Evolutionary conservation across 2,329 filamentous ascomycete genomes (phyloP), one percentile per base, ranked within the genome.

Genomic region (Xylaria sp.): DNA sequence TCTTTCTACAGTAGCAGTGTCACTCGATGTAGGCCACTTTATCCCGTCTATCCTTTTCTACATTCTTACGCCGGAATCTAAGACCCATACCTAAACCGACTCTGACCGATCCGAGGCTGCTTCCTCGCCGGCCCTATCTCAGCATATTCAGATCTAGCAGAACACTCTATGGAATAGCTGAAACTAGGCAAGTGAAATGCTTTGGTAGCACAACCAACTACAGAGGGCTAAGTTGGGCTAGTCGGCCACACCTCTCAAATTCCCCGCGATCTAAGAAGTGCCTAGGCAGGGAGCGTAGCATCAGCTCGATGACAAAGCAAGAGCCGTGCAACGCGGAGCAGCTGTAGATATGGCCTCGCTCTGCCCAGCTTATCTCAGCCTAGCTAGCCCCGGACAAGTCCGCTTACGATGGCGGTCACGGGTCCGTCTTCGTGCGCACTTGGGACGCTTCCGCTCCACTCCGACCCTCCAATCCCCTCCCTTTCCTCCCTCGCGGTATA

Each of bases 341-440:
- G 45, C 51, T 47, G 47, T 27, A 24, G 39, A 48, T 36, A n/a
- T 36, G 19, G 27, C 48, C 21, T 51, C 19, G 19, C 48, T 51
- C 14, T n/a, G n/a, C 19, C 24, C 9, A n/a, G 32, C 62, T 61
- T 58, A 61, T 36, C 39, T 60, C 61, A 68, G 60, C 65, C 32
- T 34, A n/a, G 48, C 32, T 34, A n/a, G 48, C 21, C n/a, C 47
- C 48, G 48, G 39, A 32, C n/a, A 30, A 56, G 55, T 42, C 48
- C 48, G 65, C 61, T 60, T 55, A 50, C 32, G 2, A 14, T 32
- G 17, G 27, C 32, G 24, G 57, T 61, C 66, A 58, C 45, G 51
- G 24, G 45, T 27, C 30, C 17, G 21, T 51, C 48, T 17, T 50
- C 21, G n/a, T 27, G 54, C 8, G 48, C 21, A 17, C 14, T 21